Conservation (phyloP, 768 basidiomycete genomes). For the Amanita exitialis region DNA sequence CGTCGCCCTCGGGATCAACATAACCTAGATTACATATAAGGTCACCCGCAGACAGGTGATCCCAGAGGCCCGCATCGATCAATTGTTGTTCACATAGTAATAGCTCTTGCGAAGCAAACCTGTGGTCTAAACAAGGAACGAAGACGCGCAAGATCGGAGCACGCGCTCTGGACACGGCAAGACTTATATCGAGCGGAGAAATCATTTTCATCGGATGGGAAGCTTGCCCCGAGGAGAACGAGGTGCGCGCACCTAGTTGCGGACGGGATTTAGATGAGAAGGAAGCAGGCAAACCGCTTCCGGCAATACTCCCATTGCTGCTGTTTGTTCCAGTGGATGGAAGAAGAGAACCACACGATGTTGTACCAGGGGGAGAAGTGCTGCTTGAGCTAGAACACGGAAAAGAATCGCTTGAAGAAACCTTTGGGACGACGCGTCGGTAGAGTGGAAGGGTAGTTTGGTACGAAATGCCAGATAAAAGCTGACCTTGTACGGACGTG, state of each 20-base stretch:
- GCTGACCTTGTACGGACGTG: background rate
- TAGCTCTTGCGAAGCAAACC: slow-evolving; percentile 32
- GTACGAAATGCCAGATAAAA: background rate
- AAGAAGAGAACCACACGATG: slow-evolving; percentile 12
- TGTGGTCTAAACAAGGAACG: slow-evolving; percentile 54
- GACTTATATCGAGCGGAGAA: slow-evolving; percentile 52
- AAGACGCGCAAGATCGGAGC: slow-evolving; percentile 71
- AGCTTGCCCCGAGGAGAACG: slow-evolving; percentile 4
- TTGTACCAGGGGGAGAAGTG: slow-evolving; percentile 13
- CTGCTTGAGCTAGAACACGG: slow-evolving; percentile 1
- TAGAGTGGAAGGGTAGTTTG: background rate
- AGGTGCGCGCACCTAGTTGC: background rate
- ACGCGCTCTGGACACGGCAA: slow-evolving; percentile 50
- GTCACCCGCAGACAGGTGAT: slow-evolving; percentile 68
- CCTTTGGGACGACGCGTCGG: background rate
- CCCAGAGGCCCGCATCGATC: slow-evolving; percentile 58
- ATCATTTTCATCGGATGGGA: slow-evolving; percentile 12
- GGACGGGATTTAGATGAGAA: slow-evolving; percentile 7
- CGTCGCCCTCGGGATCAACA: slow-evolving; percentile 31
- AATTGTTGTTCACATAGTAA: slow-evolving; percentile 61
- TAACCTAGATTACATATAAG: slow-evolving; percentile 76
- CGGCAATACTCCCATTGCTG: background rate
- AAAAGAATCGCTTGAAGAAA: background rate
- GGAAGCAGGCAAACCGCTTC: background rate
- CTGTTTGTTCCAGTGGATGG: slow-evolving; percentile 1